Base-by-base conservation (phyloP, 2,329 filamentous ascomycete genomes). In the Clonostachys sp. region DNA sequence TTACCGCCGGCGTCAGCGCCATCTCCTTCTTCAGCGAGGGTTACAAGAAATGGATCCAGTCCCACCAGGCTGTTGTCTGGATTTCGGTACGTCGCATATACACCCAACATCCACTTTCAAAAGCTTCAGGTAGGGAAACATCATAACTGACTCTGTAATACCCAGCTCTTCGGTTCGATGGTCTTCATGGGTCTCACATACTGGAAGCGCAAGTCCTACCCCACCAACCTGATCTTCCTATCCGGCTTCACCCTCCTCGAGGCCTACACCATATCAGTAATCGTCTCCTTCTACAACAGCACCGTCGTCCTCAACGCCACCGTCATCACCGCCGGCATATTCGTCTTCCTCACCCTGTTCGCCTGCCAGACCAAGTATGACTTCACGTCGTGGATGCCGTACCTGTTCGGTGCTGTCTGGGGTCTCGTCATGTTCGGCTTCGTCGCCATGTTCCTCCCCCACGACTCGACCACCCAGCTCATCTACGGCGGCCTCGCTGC, bases 311-410 rank as follows among this genome's bases (percentile, higher is more conserved):
- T 99, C 43, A 86, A 96, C 68, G 94, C 94, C 14, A 85, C 96
- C 34, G 70, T 96, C 54, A 83, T 99, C 49, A 99, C 94, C 45
- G 86, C 84, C 14, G 87, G 86, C 45, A 88, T 91, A 61, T 91
- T 92, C 62, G 74, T 89, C 58, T 83, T 89, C 60, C 80, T 91
- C 45, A 89, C 86, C 2, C 68, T 91, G 41, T 97, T 99, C 66
- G 94, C 94, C 44, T 96, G 91, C 80, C 94, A 99, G 75, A 89
- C 88, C 54, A 95, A 95, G 67, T 99, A 99, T 64, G 94, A 99
- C 74, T 99, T 99, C 66, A 97, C 92, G 2, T 86, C 83, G 54
- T 99, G 94, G 92, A 89, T 92, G 75, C 92, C 94, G 16, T 97
- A 96, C 65, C 81, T 97, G 5, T 95, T 95, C 60, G 91, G 91